Evolutionary conservation across 140 eudicot genomes (phyloP).

Genomic region (Bidens hawaiensis): DNA sequence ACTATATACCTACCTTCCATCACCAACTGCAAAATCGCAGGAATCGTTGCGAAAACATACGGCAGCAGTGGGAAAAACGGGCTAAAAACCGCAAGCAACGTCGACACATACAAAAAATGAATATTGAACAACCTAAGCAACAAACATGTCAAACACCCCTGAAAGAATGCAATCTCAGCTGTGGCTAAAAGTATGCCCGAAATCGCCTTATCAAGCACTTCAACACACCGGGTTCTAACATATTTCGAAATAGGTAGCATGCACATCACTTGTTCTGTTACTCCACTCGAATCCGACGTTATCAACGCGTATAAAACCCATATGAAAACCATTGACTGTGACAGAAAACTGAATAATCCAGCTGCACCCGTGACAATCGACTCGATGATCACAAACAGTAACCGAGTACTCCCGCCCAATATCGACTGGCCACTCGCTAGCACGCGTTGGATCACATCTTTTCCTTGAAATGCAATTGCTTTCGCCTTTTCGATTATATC

Average conservation of each 20-base stretch:
- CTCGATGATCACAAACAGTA: conserved; percentile 45
- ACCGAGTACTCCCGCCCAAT: conserved; percentile 65
- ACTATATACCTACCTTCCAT: conserved; percentile 72
- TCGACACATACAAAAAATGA: conserved; percentile 85
- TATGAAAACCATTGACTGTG: conserved; percentile 78
- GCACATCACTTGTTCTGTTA: conserved; percentile 75
- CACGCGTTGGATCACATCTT: conserved; percentile 70
- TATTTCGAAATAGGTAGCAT: conserved; percentile 68
- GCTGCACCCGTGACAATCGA: conserved; percentile 95
- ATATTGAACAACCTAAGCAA: conserved; percentile 73
- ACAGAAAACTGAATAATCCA: conserved; percentile 67
- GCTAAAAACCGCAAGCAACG: conserved; percentile 74
- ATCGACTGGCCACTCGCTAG: conserved; percentile 66
- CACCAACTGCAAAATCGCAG: conserved; percentile 73
- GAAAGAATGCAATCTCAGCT: conserved; percentile 80
- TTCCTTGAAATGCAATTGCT: conserved; percentile 76
- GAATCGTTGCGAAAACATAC: conserved; percentile 60
- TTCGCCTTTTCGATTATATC: conserved; percentile 82
- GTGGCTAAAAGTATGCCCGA: conserved; percentile 85
- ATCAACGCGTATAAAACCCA: conserved; percentile 89
- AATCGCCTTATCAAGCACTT: conserved; percentile 83
- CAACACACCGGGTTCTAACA: conserved; percentile 71
- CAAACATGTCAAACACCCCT: conserved; percentile 92
- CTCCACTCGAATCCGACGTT: conserved; percentile 91
- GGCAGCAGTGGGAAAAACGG: conserved; percentile 82